Evolutionary conservation across 257 asterid species (phyloP).

Genomic region (Striga asiatica): DNA sequence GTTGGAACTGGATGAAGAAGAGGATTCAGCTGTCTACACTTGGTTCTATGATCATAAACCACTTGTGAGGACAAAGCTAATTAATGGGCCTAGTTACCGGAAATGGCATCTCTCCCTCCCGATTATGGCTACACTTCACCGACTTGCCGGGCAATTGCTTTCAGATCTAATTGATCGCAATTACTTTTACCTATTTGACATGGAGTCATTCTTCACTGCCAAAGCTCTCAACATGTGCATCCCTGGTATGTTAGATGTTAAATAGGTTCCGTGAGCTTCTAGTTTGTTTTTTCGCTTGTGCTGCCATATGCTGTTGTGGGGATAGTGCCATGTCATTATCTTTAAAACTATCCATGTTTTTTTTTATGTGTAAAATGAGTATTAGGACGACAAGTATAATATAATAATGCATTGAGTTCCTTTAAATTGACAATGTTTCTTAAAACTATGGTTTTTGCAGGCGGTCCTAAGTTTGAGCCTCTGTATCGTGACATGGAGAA

Average conservation of each 20-base stretch:
- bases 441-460: conserved; percentile 29
- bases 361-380: neutral
- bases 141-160: conserved; percentile 95
- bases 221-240: conserved; percentile 98
- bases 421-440: neutral
- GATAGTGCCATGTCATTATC: too few relatives aligned
- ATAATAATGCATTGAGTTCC: neutral
- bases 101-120: conserved; percentile 99
- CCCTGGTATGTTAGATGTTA: conserved; percentile 48
- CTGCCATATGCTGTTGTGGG: too few relatives aligned
- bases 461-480: conserved; percentile 99
- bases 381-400: neutral
- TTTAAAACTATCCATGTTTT: too few relatives aligned
- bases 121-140: conserved; percentile 94
- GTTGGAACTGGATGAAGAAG: conserved; percentile 91
- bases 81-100: conserved; percentile 95
- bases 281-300: neutral
- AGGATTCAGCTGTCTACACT: conserved; percentile 87
- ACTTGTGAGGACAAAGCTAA: conserved; percentile 88
- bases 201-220: conserved; percentile 97
- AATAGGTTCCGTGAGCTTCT: neutral
- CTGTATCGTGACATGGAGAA: conserved; percentile 98
- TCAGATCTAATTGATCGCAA: conserved; percentile 90
- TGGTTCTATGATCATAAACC: conserved; percentile 99
- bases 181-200: conserved; percentile 88